Evolutionary conservation across 2,329 filamentous ascomycete species (phyloP).

Genomic region (Neofusicoccum sp.): DNA sequence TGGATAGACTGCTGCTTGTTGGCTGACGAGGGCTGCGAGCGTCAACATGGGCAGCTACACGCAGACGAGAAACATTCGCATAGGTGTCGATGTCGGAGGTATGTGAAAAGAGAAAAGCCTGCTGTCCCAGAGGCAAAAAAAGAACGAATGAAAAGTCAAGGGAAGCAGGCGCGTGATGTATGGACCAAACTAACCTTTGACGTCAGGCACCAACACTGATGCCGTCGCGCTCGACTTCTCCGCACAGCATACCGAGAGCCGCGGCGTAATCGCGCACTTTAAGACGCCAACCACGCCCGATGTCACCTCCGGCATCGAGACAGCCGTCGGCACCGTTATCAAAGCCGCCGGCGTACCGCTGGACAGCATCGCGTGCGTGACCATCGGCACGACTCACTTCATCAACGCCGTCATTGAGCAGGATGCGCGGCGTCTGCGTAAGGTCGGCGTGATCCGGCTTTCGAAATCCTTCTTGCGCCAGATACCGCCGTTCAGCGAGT

Average conservation of each 20-base stretch:
- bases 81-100: conserved; percentile 49
- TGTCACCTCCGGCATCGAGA: conserved; percentile 40
- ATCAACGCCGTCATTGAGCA: conserved; percentile 40
- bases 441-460: conserved; percentile 57
- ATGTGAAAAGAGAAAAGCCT: neutral
- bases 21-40: too few species aligned
- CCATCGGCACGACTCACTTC: conserved; percentile 54
- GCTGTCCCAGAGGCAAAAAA: neutral
- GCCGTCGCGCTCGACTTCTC: conserved; percentile 35
- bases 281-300: conserved; percentile 42
- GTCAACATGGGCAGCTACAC: conserved; percentile 9
- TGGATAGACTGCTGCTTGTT: too few species aligned
- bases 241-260: conserved; percentile 27
- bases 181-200: neutral
- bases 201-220: conserved; percentile 37
- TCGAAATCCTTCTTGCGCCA: conserved; percentile 52
- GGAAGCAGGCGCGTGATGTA: neutral
- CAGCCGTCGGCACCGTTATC: conserved; percentile 41
- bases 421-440: conserved; percentile 10
- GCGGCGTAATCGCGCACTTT: conserved; percentile 34
- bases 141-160: neutral
- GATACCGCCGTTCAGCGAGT: conserved; percentile 55
- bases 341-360: conserved; percentile 34
- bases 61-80: conserved; percentile 33
- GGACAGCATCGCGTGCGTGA: conserved; percentile 46